phyloP scores from a whole-genome alignment of 225 moss, liverwort and hornwort species.

The Ulota crispa region DNA sequence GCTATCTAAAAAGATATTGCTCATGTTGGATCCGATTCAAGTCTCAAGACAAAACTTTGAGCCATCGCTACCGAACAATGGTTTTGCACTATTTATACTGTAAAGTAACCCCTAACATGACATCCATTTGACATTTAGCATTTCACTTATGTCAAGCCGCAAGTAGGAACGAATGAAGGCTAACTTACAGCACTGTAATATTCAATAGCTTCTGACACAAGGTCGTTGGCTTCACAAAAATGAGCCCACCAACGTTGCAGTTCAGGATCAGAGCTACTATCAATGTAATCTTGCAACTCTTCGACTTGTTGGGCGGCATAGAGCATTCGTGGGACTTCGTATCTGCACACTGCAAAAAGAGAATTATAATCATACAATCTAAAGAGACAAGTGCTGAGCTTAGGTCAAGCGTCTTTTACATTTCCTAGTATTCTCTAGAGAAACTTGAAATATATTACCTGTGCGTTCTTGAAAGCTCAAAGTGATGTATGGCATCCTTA shows the following conservation, averaged over 20 bases:
- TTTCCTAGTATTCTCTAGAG: background rate
- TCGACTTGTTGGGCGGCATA: conserved; percentile 74
- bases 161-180: background rate
- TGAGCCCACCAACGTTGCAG: conserved; percentile 96
- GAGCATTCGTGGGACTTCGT: conserved; percentile 95
- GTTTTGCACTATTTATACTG: background rate
- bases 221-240: conserved; percentile 91
- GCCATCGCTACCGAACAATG: background rate
- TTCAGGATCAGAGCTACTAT: conserved; percentile 75
- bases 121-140: background rate
- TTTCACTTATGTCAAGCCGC: conserved; percentile 10
- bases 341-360: conserved; percentile 39
- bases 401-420: background rate
- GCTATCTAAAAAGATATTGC: background rate
- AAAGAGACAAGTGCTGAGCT: background rate
- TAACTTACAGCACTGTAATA: conserved; percentile 75
- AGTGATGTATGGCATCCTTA: conserved; percentile 84
- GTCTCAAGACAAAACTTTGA: background rate
- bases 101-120: background rate
- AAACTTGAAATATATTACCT: conserved; percentile 48
- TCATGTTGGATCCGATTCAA: conserved; percentile 1
- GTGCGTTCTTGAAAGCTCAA: conserved; percentile 85
- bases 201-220: conserved; percentile 76
- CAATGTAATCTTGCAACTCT: conserved; percentile 87
- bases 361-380: conserved; percentile 6